Evolutionary conservation across 495 filamentous ascomycete species (phyloP), one percentile per base, ranked within the genome.

Genomic region (Daldinia caldariorum): DNA sequence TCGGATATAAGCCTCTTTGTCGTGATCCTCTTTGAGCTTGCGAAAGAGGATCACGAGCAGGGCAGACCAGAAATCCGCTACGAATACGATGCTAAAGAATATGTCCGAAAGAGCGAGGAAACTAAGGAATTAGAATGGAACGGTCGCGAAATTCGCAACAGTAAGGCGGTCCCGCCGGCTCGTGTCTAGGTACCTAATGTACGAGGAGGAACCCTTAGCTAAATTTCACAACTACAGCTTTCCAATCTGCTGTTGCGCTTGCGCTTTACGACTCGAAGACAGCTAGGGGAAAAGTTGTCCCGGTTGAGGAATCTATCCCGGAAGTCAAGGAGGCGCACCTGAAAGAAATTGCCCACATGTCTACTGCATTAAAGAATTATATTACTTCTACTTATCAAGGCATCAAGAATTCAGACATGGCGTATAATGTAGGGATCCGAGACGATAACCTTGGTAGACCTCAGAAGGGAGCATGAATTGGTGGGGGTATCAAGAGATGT

Each of bases 241-340:
- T 63, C 29, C 61, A 63, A 63, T 63, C 61, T 0, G 61, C 61
- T 6, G 61, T 63, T 47, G 61, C 61, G 20, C 61, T 63, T 4
- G 61, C 61, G 6, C 50, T 63, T 10, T 63, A 63, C 16, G 61
- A 63, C 38, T 63, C 61, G 3, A 63, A 32, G 47, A 31, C 14
- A 22, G 61, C 61, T 22, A 63, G 61, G 20, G 50, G 45, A 45
- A 56, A 22, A 6, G 61, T 37, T 1, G 61, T n/a, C 14, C n/a
- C 50, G 6, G 6, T 47, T 45, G 50, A 63, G 49, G 61, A 63
- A 47, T 56, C 50, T 9, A 14, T 63, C 6, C 61, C 61, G 5
- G 50, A 56, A 39, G 61, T 63, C 35, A 63, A 47, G n/a, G 61
- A 63, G 50, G 54, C 18, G 26, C 61, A 63, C 16, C 0, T 63